Base-by-base conservation (phyloP, 768 basidiomycete species). In the Hebeloma cylindrosporum region DNA sequence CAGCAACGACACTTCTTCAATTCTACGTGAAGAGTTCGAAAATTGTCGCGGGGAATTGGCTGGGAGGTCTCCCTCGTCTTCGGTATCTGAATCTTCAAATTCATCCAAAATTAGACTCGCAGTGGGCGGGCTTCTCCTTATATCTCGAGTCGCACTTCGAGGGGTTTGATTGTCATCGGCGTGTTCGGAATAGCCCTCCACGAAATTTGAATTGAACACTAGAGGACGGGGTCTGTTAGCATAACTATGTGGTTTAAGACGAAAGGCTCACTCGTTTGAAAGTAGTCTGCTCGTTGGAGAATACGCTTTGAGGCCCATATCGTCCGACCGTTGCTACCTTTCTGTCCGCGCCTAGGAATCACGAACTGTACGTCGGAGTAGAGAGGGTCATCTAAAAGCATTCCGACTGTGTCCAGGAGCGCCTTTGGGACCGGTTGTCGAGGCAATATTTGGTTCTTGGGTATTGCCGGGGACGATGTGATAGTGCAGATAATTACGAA, bases 331-430 rank as follows among this genome's bases (percentile, higher is more conserved):
- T 69, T 61, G 17, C 62, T 61, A 25, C 71, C 58, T 23, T 66
- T 66, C 31, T 69, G 65, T 2, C 60, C 57, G 33, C 66, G 62
- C 37, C 61, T 56, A 0, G 86, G 85, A 22, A 93, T 67, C 14
- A 91, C 68, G 52, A 93, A 93, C 60, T 85, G 82, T 13, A 93
- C 79, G 55, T 93, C 90, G 5, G 90, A 90, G 54, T 92, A 93
- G 9, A 77, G 59, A n/a, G 85, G 85, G 55, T 93, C 86, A 54
- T 93, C 83, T 7, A 93, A 69, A 18, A 93, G 66, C 23, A 72
- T 65, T 4, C 90, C 91, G n/a, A 92, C 71, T 10, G 82, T 80
- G 52, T 83, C 78, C 29, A 93, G 59, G 11, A 87, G 73, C 42
- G 71, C 72, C 54, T 75, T 82, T 0, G 90, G 88, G 6, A 91